Evolutionary conservation across 768 basidiomycete genomes (phyloP), one percentile per base, ranked within the genome.

Genomic region (Trametes meyenii): DNA sequence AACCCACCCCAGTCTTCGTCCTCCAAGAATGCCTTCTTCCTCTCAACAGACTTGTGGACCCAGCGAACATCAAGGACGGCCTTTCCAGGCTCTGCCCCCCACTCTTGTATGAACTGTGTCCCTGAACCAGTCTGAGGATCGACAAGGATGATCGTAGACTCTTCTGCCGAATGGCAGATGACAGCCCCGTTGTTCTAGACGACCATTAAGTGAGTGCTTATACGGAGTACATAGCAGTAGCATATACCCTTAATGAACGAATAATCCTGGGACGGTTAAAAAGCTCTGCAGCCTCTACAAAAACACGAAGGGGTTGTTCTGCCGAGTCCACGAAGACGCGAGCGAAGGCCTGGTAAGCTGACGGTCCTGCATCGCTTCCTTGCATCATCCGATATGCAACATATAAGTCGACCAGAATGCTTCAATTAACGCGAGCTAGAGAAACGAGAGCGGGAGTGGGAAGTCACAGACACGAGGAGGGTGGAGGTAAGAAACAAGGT

Each of bases 61-160:
- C 89, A 91, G 2, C 65, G 62, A 64, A 79, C 76, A 49, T 82
- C 75, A 56, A 89, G 74, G 11, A 88, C 80, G 0, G 81, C 76
- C 70, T 85, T 76, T 40, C 70, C 69, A 13, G 68, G 60, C 48
- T 86, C 85, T 23, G 72, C 68, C 7, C 80, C 77, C 85, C 85
- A 89, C 19, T 83, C 81, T 40, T 82, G 79, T 60, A 88, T 79
- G 66, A 88, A 82, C 17, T 78, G 77, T 67, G 76, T 75, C 26
- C 88, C 87, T 43, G 81, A 78, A n/a, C 75, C 68, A 0, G 82
- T 78, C 17, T 74, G 72, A 1, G 81, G 71, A 63, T 89, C 82
- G 7, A 90, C 85, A 5, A 91, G 73, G 46, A 89, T 83, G 24
- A 89, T 74, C 19, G 79, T 72, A 0, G 88, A 83, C 51, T 81